phyloP scores from a whole-genome alignment of 2,329 filamentous ascomycete genomes.

The Xylariaceae sp. region DNA sequence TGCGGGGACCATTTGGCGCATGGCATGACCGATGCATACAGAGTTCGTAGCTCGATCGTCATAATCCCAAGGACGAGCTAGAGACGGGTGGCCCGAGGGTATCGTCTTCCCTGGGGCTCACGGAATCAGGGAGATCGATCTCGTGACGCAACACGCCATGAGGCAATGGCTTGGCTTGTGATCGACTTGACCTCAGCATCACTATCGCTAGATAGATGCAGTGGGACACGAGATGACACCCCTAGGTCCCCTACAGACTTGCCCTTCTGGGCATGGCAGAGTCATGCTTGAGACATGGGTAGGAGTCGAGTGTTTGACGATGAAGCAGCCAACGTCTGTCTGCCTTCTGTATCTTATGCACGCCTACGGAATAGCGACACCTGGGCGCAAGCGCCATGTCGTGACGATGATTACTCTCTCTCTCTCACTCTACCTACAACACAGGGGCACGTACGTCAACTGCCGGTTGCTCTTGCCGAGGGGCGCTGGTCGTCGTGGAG shows the following conservation, averaged over 20 bases:
- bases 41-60: not conserved
- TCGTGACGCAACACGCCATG: not conserved
- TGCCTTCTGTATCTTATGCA: too few species aligned
- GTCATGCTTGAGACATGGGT: not conserved
- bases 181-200: not conserved
- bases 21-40: not conserved
- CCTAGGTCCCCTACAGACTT: not conserved
- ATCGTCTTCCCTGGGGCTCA: not conserved
- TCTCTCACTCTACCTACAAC: too few species aligned
- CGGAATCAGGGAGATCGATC: not conserved
- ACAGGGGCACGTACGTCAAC: not conserved
- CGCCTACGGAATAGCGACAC: not conserved
- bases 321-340: not conserved
- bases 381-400: not conserved
- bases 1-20: not conserved
- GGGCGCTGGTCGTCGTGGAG: not conserved
- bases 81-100: not conserved
- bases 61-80: not conserved
- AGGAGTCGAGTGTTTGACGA: not conserved
- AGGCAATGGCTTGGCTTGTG: not conserved
- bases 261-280: not conserved
- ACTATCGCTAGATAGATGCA: not conserved
- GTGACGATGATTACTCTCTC: not conserved
- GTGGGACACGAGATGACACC: not conserved
- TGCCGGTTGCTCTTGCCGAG: not conserved